Evolutionary conservation across 2,329 filamentous ascomycete genomes (phyloP), one percentile per base, ranked within the genome.

Genomic region (Zalaria sp.): DNA sequence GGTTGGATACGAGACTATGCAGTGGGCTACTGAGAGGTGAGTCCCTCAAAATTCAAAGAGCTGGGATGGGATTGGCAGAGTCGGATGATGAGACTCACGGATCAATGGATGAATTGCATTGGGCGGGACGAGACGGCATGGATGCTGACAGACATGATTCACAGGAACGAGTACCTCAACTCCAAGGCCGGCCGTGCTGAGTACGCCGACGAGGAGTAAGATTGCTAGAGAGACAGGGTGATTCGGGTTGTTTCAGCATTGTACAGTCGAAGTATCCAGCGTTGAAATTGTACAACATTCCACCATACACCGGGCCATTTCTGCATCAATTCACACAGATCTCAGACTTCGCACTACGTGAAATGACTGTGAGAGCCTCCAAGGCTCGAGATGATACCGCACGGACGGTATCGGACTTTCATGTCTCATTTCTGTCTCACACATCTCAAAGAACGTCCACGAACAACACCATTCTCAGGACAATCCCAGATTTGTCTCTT

Each of bases 1-100:
- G 49, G 64, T 72, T 52, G 87, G 75, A 52, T 98, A 96, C 71
- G 77, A 79, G 60, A 60, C 77, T 51, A 83, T 96, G 81, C 68
- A 83, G 61, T 98, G 91, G 91, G 89, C 91, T 51, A 81, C 77
- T 57, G 80, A 94, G 68, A 78, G 79, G 91, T 96, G 75, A 55
- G 79, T 67, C 4, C 11, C 28, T 9, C 18, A 25, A 8, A 34
- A 9, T 27, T 10, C 18, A 25, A 18, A 36, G n/a, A 38, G 34
- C 18, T 29, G n/a, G 9, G 8, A 38, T 27, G 1, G 4, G 10
- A 8, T 11, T 7, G 29, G 11, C 10, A 34, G 10, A 34, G 2
- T 2, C 6, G 9, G 38, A 40, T 5, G 8, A 26, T 5, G 27
- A 38, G 26, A 11, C 9, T 11, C 25, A 37, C n/a, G 31, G 8